phyloP scores from a whole-genome alignment of 116 monocot species.

The Thalassia testudinum region DNA sequence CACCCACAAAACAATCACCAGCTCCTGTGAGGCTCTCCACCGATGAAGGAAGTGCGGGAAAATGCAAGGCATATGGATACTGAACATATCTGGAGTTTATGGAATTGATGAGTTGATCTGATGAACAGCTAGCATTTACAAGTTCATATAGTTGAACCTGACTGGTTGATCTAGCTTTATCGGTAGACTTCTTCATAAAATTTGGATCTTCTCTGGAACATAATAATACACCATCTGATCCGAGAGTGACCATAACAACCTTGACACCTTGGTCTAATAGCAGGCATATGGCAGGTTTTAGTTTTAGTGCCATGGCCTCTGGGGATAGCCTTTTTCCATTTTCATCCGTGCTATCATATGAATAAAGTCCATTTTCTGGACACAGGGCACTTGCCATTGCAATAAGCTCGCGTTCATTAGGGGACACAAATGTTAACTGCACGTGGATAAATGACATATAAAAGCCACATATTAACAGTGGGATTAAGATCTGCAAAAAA shows the following conservation, averaged over 20 bases:
- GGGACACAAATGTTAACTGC: slow-evolving; percentile 44
- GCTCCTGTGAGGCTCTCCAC: slow-evolving; percentile 60
- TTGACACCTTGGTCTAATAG: slow-evolving; percentile 54
- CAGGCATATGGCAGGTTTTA: slow-evolving; percentile 44
- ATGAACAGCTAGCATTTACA: slow-evolving; percentile 9
- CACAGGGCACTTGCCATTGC: no score
- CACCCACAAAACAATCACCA: slow-evolving; percentile 83
- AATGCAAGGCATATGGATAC: slow-evolving; percentile 33
- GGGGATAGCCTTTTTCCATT: slow-evolving; percentile 9
- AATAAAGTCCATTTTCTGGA: slow-evolving; percentile 5
- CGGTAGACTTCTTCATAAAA: slow-evolving; percentile 10
- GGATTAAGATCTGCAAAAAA: no score
- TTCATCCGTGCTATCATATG: not conserved
- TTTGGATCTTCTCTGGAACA: slow-evolving; percentile 28
- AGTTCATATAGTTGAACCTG: no score
- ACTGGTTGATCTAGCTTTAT: no score
- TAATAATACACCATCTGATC: slow-evolving; percentile 43
- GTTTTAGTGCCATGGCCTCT: slow-evolving; percentile 25
- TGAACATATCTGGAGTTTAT: slow-evolving; percentile 1
- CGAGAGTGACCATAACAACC: slow-evolving; percentile 51
- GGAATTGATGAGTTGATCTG: not conserved
- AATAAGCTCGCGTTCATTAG: slow-evolving; percentile 68
- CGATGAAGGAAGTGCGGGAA: slow-evolving; percentile 47
- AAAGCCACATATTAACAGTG: no score
- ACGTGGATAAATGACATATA: no score